phyloP scores from a whole-genome alignment of 192 early-diverging fungal species.

The Phycomyces blakesleeanus region DNA sequence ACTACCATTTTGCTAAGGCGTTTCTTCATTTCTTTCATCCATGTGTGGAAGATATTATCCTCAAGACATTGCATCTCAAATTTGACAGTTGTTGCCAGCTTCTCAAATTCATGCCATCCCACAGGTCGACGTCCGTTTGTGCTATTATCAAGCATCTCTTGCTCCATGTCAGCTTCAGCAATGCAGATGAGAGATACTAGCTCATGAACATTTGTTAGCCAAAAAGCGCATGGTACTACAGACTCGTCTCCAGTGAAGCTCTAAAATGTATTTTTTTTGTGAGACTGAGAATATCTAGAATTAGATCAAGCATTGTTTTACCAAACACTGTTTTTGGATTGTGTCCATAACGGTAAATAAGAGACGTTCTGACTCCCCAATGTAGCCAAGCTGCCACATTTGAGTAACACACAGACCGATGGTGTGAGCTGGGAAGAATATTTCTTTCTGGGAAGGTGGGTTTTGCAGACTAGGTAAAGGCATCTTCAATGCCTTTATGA shows the following conservation, averaged over 20 bases:
- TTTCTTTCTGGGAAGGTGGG: constrained; percentile 74
- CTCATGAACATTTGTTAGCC: constrained; percentile 97
- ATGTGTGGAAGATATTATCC: constrained; percentile 94
- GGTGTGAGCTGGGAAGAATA: constrained; percentile 93
- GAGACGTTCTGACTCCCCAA: constrained; percentile 76
- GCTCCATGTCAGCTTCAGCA: constrained; percentile 66
- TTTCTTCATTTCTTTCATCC: constrained; percentile 98
- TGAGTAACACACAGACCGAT: constrained; percentile 84
- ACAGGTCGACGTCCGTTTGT: constrained; percentile 54
- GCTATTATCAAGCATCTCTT: constrained; percentile 62
- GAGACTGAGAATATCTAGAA: constrained; percentile 2
- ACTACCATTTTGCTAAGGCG: constrained; percentile 91
- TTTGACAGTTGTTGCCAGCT: constrained; percentile 80
- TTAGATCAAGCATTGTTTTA: constrained; percentile 11
- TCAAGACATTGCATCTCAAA: constrained; percentile 88
- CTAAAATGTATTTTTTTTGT: constrained; percentile 28
- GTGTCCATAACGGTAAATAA: constrained; percentile 86
- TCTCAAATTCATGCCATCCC: constrained; percentile 69
- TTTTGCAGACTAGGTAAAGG: constrained; percentile 79
- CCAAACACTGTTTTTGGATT: constrained; percentile 70
- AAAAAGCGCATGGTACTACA: constrained; percentile 80
- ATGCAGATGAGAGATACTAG: constrained; percentile 83
- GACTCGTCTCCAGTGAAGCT: constrained; percentile 82
- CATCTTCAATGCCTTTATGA: constrained; percentile 87
- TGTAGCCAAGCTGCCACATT: constrained; percentile 81